Percentiles rank a stretch among this genome's conserved stretches.
Evolutionary conservation across 2,329 filamentous ascomycete genomes (phyloP).

Genomic region (Colletotrichum phormii): DNA sequence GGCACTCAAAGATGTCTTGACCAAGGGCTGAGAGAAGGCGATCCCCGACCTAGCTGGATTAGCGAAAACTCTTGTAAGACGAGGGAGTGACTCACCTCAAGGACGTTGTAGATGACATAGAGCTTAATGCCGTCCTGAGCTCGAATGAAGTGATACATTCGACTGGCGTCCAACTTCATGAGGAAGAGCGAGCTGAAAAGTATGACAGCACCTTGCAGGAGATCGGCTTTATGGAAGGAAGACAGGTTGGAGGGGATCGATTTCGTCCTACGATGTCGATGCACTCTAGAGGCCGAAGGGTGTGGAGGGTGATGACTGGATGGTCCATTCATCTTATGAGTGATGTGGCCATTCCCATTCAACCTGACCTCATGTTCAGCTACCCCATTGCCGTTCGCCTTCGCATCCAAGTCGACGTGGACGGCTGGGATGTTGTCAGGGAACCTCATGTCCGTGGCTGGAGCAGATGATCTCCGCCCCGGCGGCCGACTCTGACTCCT

Average conservation of each 20-base stretch:
- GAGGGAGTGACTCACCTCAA: constrained; percentile 70
- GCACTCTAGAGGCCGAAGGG: constrained; percentile 41
- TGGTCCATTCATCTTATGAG: constrained; percentile 22
- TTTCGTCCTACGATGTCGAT: constrained; percentile 78
- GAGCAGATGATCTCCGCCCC: neutral
- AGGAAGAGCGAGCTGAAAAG: constrained; percentile 86
- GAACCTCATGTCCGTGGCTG: neutral
- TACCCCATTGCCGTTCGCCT: constrained; percentile 43
- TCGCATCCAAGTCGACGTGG: constrained; percentile 19
- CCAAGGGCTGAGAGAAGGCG: constrained; percentile 90
- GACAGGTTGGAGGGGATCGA: constrained; percentile 87
- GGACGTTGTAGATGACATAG: constrained; percentile 98
- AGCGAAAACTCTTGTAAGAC: neutral
- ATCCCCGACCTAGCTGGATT: constrained; percentile 73
- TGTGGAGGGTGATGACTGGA: constrained; percentile 37
- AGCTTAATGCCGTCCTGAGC: constrained; percentile 97
- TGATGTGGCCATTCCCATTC: constrained; percentile 29
- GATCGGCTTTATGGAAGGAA: constrained; percentile 92
- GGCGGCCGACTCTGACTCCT: constrained; percentile 23
- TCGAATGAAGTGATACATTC: constrained; percentile 98
- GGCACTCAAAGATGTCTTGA: constrained; percentile 94
- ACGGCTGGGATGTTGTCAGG: neutral
- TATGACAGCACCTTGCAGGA: constrained; percentile 90
- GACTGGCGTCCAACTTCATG: constrained; percentile 92
- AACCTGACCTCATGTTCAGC: constrained; percentile 16